phyloP scores from a whole-genome alignment of 306 rosid species.

The Pyrus pyrifolia region DNA sequence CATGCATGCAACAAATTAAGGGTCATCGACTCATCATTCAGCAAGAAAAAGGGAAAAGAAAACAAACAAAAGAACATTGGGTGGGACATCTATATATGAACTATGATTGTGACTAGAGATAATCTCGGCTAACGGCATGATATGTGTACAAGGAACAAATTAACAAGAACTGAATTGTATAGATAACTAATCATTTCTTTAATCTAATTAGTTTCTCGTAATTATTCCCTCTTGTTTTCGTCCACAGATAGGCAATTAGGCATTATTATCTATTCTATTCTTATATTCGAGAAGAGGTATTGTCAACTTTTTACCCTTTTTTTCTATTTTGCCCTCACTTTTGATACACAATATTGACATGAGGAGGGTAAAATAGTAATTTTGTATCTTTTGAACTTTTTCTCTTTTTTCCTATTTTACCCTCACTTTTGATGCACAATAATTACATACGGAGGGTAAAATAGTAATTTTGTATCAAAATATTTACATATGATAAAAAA shows the following conservation, averaged over 20 bases:
- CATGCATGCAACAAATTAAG: conserved; percentile 18
- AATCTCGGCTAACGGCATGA: neutral
- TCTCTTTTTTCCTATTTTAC: too few relatives aligned
- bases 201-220: neutral
- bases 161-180: neutral
- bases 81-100: neutral
- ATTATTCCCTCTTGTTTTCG: neutral
- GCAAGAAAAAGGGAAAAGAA: neutral
- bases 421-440: too few relatives aligned
- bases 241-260: neutral
- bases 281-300: too few relatives aligned
- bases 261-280: neutral
- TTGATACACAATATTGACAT: too few relatives aligned
- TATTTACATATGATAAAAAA: too few relatives aligned
- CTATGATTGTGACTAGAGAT: neutral
- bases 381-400: too few relatives aligned
- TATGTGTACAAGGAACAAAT: neutral
- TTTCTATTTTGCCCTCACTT: too few relatives aligned
- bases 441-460: too few relatives aligned
- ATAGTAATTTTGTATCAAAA: too few relatives aligned
- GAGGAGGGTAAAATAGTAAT: too few relatives aligned
- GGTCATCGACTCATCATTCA: conserved; percentile 12
- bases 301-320: too few relatives aligned
- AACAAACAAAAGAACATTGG: neutral
- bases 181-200: neutral